Evolutionary conservation across 495 filamentous ascomycete genomes (phyloP).

Genomic region (Neurospora sp.): DNA sequence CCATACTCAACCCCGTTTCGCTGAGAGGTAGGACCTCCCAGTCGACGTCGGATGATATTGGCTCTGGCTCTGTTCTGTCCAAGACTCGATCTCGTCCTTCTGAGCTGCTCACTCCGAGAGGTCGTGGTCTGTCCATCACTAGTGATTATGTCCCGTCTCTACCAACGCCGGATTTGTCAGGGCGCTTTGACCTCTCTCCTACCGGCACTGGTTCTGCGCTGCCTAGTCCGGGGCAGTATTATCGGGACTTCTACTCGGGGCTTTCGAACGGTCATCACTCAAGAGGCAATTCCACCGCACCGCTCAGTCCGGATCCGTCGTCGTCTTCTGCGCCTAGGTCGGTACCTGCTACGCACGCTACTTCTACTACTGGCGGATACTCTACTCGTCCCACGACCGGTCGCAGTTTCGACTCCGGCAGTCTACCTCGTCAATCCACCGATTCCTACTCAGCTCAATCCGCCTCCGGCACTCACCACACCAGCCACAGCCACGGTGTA

Average conservation of each 20-base stretch:
- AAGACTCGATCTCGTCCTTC: conserved; percentile 29
- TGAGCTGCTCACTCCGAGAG: conserved; percentile 29
- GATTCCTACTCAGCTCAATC: conserved; percentile 29
- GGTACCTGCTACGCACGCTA: neutral
- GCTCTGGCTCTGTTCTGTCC: conserved; percentile 22
- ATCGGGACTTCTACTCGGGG: conserved; percentile 38
- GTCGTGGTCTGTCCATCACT: conserved; percentile 50
- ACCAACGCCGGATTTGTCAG: conserved; percentile 48
- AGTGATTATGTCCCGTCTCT: conserved; percentile 54
- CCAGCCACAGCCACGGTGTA: neutral
- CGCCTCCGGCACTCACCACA: neutral
- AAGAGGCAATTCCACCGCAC: conserved; percentile 27
- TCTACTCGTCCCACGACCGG: conserved; percentile 39
- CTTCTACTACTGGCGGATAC: conserved; percentile 9
- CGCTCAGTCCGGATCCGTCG: conserved; percentile 32
- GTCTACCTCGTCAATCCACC: conserved; percentile 31
- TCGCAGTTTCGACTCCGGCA: conserved; percentile 39
- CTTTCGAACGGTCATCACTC: conserved; percentile 23
- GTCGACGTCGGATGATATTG: conserved; percentile 34
- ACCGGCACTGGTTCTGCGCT: conserved; percentile 18
- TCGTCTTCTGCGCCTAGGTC: conserved; percentile 18
- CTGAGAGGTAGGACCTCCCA: conserved; percentile 32
- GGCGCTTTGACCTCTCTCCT: conserved; percentile 45
- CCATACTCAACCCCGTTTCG: conserved; percentile 37
- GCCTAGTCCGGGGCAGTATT: conserved; percentile 41